phyloP scores from a whole-genome alignment of 345 rosid genomes.

The Eucalyptus brandiana region DNA sequence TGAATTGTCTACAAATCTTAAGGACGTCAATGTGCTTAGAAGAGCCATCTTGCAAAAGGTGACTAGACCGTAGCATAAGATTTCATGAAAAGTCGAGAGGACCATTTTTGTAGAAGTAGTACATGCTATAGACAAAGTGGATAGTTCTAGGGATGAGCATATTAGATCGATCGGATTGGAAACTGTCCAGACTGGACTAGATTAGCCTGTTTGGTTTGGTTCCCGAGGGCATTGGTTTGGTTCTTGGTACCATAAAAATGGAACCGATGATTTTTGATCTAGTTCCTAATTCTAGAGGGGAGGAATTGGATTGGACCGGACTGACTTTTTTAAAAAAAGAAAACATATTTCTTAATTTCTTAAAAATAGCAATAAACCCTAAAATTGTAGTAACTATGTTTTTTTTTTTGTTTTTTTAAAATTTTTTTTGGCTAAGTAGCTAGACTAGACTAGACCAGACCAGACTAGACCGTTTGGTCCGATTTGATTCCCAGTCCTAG shows the following conservation, averaged over 20 bases:
- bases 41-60: not conserved
- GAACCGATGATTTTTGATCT: too few species aligned
- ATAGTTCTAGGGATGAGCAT: not conserved
- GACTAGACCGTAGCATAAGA: not conserved
- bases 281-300: too few species aligned
- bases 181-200: too few species aligned
- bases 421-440: too few species aligned
- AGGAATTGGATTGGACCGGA: too few species aligned
- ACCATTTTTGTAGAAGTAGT: not conserved
- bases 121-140: not conserved
- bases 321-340: fast-evolving
- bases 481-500: fast-evolving
- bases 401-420: too few species aligned
- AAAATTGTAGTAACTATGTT: too few species aligned
- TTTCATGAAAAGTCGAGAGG: not conserved
- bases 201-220: fast-evolving
- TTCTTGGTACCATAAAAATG: too few species aligned
- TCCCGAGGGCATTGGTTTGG: fast-evolving
- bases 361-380: too few species aligned
- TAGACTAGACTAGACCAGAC: fast-evolving
- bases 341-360: too few species aligned
- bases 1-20: not conserved
- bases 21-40: not conserved
- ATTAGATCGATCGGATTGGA: fast-evolving
- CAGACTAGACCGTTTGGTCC: fast-evolving